Conservation (phyloP, 768 basidiomycete species). For the Lyophyllum semitale region DNA sequence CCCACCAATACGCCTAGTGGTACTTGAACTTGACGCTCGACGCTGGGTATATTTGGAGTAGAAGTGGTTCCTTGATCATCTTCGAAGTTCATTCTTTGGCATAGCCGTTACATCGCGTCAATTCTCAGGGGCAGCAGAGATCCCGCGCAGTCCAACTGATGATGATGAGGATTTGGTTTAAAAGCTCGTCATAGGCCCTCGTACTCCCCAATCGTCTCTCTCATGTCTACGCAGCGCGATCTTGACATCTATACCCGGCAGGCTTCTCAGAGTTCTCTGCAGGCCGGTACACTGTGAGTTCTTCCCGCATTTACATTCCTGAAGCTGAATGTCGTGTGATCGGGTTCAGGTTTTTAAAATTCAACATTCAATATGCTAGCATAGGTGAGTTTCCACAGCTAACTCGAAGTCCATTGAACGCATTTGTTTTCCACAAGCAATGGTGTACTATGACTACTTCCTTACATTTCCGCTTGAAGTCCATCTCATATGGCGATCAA, state of each 20-base stretch:
- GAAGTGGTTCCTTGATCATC: background rate
- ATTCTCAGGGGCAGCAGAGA: background rate
- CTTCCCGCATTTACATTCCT: too few relatives aligned
- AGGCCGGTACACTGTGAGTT: background rate
- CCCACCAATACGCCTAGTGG: too few relatives aligned
- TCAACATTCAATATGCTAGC: conserved; percentile 10
- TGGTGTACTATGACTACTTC: conserved; percentile 24
- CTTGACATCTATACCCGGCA: background rate
- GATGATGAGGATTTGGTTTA: background rate
- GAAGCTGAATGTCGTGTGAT: too few relatives aligned
- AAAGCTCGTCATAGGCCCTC: background rate
- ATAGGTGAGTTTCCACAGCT: background rate
- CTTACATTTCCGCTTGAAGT: conserved; percentile 27
- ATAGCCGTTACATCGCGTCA: background rate
- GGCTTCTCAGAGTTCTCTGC: background rate
- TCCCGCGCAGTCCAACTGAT: background rate
- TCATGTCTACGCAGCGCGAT: background rate
- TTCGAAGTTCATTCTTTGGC: background rate
- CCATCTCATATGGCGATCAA: conserved; percentile 24
- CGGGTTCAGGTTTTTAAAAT: conserved; percentile 6
- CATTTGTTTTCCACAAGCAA: background rate
- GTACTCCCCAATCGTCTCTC: too few relatives aligned
- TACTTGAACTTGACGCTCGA: too few relatives aligned
- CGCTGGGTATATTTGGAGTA: too few relatives aligned
- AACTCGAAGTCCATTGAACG: too few relatives aligned